phyloP scores from a whole-genome alignment of 2,329 filamentous ascomycete genomes.

The Ramichloridium luteum region DNA sequence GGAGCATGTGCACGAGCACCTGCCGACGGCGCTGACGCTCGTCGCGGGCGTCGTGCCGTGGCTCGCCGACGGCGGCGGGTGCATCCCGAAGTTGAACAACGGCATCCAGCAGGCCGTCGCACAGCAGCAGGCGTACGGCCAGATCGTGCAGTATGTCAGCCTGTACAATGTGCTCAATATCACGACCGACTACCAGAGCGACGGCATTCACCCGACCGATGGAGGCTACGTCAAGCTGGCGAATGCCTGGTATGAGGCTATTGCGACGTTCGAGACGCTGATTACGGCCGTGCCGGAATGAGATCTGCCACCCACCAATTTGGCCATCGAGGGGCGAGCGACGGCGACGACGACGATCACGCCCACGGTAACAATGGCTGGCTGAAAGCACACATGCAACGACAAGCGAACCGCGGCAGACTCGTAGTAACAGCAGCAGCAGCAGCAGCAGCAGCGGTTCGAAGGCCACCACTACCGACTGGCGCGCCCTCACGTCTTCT shows the following conservation, averaged over 20 bases:
- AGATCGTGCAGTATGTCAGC: neutral
- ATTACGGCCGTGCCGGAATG: neutral
- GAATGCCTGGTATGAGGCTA: constrained; percentile 2
- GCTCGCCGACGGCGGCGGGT: neutral
- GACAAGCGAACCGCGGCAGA: too few species aligned
- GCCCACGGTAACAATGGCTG: too few species aligned
- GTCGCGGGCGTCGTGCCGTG: neutral
- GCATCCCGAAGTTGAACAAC: neutral
- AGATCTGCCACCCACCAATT: too few species aligned
- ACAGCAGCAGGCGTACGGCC: neutral
- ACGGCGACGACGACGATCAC: too few species aligned
- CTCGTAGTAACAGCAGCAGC: too few species aligned
- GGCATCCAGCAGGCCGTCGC: neutral
- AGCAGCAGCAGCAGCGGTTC: too few species aligned
- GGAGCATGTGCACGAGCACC: neutral
- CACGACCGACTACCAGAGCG: neutral
- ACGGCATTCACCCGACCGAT: constrained; percentile 2
- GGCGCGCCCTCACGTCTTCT: too few species aligned
- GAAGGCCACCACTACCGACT: too few species aligned
- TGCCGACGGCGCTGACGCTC: neutral
- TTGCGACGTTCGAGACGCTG: neutral
- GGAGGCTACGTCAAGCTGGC: constrained; percentile 2
- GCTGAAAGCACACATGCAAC: too few species aligned
- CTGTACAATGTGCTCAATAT: neutral
- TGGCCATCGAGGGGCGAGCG: too few species aligned